Base-by-base conservation (phyloP, 805 yeast genomes). In the Cyberlindnera saturnus region DNA sequence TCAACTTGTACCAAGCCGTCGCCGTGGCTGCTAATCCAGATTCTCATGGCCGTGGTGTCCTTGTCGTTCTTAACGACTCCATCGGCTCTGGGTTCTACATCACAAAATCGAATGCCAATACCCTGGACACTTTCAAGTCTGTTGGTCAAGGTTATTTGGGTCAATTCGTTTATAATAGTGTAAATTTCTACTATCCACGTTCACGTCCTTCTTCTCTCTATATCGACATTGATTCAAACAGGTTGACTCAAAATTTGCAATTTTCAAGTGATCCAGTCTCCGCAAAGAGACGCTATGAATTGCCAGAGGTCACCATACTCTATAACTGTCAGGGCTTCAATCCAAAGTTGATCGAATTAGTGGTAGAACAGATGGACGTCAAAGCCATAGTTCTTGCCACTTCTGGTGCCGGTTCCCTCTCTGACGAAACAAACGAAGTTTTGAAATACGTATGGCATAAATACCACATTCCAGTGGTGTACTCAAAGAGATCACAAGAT, bases 91-190 rank as follows among this genome's bases (percentile, higher is more conserved):
- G 87, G 3, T 80, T 76, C 62, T 81, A 81, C 59, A 77, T 80
- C 51, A 81, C 85, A 43, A 82, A 82, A 60, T 73, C 83, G 16
- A 81, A 81, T 52, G 86, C 87, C 23, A 82, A 82, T 58, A 73
- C 83, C 6, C 65, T 82, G 42, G 87, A 82, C 54, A 80, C 87
- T 3, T 82, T 82, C 66, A 81, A 80, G 57, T 69, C 74, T 9
- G 75, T 74, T 32, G 82, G 84, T 47, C 86, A 81, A 55, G 88
- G 88, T 11, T 81, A 79, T 56, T 60, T 82, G 51, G 89, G 89
- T 4, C 78, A 76, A 54, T 81, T 81, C 56, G 84, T 81, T 32
- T 78, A 81, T 55, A 79, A 80, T 44, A 77, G 75, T 55, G 74
- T 81, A 23, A 81, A 78, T 54, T 82, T 74, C 56, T 80, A 77